Evolutionary conservation across 2,329 filamentous ascomycete genomes (phyloP), one percentile per base, ranked within the genome.

Genomic region (Apiospora malaysiana): DNA sequence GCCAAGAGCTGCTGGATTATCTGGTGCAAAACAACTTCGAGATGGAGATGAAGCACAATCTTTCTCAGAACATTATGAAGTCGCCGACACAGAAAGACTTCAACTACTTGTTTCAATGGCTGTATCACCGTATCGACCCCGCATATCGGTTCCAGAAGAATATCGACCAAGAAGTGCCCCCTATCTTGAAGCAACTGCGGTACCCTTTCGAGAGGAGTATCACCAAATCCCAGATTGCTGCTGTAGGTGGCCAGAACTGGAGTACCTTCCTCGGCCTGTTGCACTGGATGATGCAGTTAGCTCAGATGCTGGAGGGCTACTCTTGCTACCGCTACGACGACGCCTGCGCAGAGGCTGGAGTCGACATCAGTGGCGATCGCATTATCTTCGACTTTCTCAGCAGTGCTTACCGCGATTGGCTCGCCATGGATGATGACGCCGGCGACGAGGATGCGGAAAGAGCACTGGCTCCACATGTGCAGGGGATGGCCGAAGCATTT

Each of bases 261-360:
- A 93, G 93, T 73, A 96, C 94, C 0, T 98, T 99, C 78, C 85
- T 99, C 16, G 96, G 95, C 0, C 85, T 99, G 80, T 86, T 99
- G 68, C 95, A 99, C 83, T 99, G 96, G 96, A 95, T 99, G 91
- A 97, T 99, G 95, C 95, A 98, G 81, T 85, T 99, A 68, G 94
- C 94, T 5, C 92, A 95, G 76, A 97, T 98, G 92, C 89, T 98
- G 78, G 95, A 98, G 73, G 89, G 93, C 27, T 98, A 95, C 78
- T 85, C 89, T 1, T 82, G 85, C 70, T 92, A 94, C 71, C 90
- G 90, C 66, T 99, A 97, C 80, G 94, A 98, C 75, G 93, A 97
- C 69, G 95, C 94, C 0, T 98, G 94, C 79, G 87, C 92, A 56
- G 95, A 98, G 76, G 92, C 90, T 42, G 96, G 95, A 1, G 89